phyloP scores from a whole-genome alignment of 1,284 basidiomycete species.

The Puccinia brachypodii region DNA sequence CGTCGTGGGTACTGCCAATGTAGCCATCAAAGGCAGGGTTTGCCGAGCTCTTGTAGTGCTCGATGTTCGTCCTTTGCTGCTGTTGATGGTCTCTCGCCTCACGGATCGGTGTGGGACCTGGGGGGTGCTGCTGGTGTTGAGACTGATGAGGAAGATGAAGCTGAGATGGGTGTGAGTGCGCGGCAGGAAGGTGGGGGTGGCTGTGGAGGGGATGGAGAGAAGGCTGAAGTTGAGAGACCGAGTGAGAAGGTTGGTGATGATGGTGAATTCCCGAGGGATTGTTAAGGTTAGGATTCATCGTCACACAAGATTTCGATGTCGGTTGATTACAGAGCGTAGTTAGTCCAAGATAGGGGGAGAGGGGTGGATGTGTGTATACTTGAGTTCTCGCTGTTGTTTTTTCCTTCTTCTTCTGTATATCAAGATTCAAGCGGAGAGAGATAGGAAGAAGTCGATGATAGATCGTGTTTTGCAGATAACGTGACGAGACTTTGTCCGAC shows the following conservation, averaged over 20 bases:
- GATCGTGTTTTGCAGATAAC: not conserved
- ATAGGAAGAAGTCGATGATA: not conserved
- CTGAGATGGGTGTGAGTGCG: not conserved
- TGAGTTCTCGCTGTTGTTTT: not conserved
- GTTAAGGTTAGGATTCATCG: conserved; percentile 47
- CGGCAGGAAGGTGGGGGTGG: conserved; percentile 1
- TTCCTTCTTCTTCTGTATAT: not conserved
- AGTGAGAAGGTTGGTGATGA: conserved; percentile 13
- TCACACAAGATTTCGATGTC: not conserved
- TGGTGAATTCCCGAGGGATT: conserved; percentile 30
- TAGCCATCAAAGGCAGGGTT: conserved; percentile 60
- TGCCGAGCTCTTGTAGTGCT: conserved; percentile 39
- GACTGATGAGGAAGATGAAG: not conserved
- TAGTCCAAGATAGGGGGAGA: not conserved
- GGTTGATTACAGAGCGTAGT: not conserved
- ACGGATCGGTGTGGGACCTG: not conserved
- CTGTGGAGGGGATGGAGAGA: not conserved
- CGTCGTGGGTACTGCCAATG: conserved; percentile 93
- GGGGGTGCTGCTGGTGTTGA: not conserved
- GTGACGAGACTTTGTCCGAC: conserved; percentile 4
- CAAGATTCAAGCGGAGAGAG: not conserved
- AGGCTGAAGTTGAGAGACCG: conserved; percentile 2
- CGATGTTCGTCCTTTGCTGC: conserved; percentile 29
- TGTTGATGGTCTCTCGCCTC: not conserved
- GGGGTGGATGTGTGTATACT: not conserved